Percentiles rank a stretch among this genome's conserved stretches.
Conservation (phyloP, 495 filamentous ascomycete species). For the Viridothelium virens region DNA sequence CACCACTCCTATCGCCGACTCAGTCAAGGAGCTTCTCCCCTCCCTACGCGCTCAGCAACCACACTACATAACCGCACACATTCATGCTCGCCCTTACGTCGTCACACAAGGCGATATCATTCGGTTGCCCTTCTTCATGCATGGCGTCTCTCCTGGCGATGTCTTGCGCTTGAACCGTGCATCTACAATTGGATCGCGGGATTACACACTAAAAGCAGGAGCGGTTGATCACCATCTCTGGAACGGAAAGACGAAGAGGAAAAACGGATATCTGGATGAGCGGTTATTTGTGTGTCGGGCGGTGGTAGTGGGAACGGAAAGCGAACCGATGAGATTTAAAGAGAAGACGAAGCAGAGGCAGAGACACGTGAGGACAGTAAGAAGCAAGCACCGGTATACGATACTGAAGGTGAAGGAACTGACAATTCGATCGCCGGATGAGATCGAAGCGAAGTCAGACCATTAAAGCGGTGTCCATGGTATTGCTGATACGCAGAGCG, state of each 20-base stretch:
- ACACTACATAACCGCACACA: conserved; percentile 80
- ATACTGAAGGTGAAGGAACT: conserved; percentile 75
- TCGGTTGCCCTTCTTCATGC: conserved; percentile 93
- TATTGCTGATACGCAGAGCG: neutral
- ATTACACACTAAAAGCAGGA: conserved; percentile 72
- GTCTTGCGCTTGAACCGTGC: conserved; percentile 80
- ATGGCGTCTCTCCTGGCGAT: conserved; percentile 71
- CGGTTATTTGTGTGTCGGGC: conserved; percentile 76
- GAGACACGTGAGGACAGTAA: conserved; percentile 61
- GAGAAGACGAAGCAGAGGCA: conserved; percentile 91
- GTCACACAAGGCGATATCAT: conserved; percentile 77
- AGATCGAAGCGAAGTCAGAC: conserved; percentile 38
- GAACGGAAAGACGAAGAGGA: conserved; percentile 20
- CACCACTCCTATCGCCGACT: conserved; percentile 43
- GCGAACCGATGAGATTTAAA: conserved; percentile 76
- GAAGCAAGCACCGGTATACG: conserved; percentile 86
- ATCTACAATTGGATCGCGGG: conserved; percentile 68
- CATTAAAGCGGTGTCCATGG: conserved; percentile 25
- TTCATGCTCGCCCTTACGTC: conserved; percentile 85
- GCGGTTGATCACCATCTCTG: conserved; percentile 21
- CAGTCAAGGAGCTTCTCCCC: conserved; percentile 62
- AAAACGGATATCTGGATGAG: conserved; percentile 58
- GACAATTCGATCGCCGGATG: conserved; percentile 55
- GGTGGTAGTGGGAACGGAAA: conserved; percentile 75
- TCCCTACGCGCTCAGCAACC: conserved; percentile 66